Evolutionary conservation across 1,284 basidiomycete species (phyloP), one percentile per base, ranked within the genome.

Genomic region (Volvariella volvacea): DNA sequence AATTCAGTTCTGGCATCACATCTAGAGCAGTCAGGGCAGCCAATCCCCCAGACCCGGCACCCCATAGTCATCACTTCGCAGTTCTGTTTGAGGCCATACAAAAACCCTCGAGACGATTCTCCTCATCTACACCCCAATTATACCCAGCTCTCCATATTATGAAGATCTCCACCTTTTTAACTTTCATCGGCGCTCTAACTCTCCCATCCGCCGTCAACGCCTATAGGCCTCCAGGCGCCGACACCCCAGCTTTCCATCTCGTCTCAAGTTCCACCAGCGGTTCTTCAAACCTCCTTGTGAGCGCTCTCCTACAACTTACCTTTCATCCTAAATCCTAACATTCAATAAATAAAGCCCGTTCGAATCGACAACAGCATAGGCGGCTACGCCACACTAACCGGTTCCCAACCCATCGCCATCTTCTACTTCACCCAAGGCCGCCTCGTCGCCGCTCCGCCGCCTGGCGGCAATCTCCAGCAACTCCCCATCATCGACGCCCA

Each of bases 171-270:
- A n/a, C n/a, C n/a, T n/a, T n/a, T n/a, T n/a, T n/a, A n/a, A n/a
- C n/a, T n/a, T n/a, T n/a, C n/a, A 6, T 28, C 25, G 12, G 25
- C 25, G 12, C 25, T 12, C 6, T 28, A 6, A 12, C 12, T 28
- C 25, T 28, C 25, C 12, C 25, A 6, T 28, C 25, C 25, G 12
- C 12, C n/a, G 34, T 36, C 34, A 36, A 36, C 12, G 44, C 44
- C 2, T 41, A 54, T 7, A 44, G 42, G 6, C 28, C 53, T 19
- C 57, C 59, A 3, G 56, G 56, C 32, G 57, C 57, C 3, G 51
- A 52, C 49, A 60, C 59, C 1, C 61, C 62, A 10, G 45, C 51
- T 4, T 63, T 64, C 49, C 59, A 64, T 48, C 50, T 64, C 10
- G 56, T 63, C 15, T 28, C 25, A 6, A 52, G 43, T 20, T 51